phyloP scores from a whole-genome alignment of 2,329 filamentous ascomycete species.

The Xylogone sp. region DNA sequence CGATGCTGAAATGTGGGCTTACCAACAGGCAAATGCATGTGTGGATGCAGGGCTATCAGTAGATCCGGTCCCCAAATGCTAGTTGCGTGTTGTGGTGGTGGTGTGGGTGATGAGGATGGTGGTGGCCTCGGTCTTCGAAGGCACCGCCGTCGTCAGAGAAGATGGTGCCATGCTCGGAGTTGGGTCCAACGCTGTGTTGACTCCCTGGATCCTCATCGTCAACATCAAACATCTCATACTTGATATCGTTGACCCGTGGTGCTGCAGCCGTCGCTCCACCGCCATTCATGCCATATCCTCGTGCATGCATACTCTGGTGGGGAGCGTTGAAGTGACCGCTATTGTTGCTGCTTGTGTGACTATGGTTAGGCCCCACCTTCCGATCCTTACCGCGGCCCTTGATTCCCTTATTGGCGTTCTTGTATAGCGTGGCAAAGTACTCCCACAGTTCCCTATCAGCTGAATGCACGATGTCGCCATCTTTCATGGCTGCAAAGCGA shows the following conservation, averaged over 20 bases:
- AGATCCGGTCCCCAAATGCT: conserved; percentile 41
- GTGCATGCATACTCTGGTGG: not conserved
- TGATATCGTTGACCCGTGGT: conserved; percentile 7
- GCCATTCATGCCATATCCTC: conserved; percentile 12
- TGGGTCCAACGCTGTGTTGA: conserved; percentile 16
- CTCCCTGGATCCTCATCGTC: conserved; percentile 36
- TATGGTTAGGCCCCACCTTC: conserved; percentile 43
- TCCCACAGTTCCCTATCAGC: conserved; percentile 73
- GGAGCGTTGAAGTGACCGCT: not conserved
- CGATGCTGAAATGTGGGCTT: too few relatives aligned
- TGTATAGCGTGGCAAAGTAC: conserved; percentile 86
- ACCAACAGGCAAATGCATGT: too few relatives aligned
- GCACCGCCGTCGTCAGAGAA: not conserved
- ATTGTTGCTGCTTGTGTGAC: not conserved
- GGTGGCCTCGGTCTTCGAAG: conserved; percentile 14
- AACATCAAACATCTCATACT: conserved; percentile 44
- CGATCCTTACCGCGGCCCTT: conserved; percentile 90
- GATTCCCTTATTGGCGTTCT: conserved; percentile 97
- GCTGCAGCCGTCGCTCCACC: conserved; percentile 11
- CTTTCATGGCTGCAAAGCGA: conserved; percentile 63
- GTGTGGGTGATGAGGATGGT: conserved; percentile 12
- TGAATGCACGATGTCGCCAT: conserved; percentile 60
- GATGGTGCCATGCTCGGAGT: not conserved
- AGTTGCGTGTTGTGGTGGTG: conserved; percentile 24
- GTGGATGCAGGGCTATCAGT: conserved; percentile 27